A percentile compares a stretch with the other conserved stretches of the same genome.
Evolutionary conservation across 768 basidiomycete species (phyloP).

Genomic region (Mycena indigotica): DNA sequence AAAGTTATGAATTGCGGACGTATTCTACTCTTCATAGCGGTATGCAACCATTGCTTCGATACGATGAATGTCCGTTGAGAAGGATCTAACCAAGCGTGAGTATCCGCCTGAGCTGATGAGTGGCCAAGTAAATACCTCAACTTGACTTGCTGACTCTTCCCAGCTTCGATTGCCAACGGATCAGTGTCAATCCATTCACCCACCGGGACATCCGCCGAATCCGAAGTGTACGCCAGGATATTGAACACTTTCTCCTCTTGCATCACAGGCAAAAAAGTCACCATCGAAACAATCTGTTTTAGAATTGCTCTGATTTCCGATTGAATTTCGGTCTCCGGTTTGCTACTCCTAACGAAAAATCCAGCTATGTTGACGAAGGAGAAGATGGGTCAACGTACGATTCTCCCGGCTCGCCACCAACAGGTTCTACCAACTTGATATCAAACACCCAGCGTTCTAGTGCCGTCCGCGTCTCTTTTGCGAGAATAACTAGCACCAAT

Average conservation of each 20-base stretch:
- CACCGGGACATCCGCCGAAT: constrained; percentile 88
- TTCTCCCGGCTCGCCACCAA: constrained; percentile 49
- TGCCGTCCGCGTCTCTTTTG: constrained; percentile 87
- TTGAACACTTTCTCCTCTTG: constrained; percentile 97
- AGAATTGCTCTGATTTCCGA: constrained; percentile 97
- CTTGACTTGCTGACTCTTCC: constrained; percentile 92
- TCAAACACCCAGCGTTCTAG: constrained; percentile 99
- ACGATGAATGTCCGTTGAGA: constrained; percentile 97
- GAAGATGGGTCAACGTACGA: constrained; percentile 44
- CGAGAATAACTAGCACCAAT: constrained; percentile 93
- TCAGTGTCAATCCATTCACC: constrained; percentile 97
- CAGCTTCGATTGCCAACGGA: constrained; percentile 87
- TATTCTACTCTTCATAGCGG: constrained; percentile 90
- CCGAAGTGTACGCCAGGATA: constrained; percentile 92
- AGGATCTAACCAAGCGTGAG: constrained; percentile 37
- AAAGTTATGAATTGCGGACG: too few species aligned
- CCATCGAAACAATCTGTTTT: constrained; percentile 96
- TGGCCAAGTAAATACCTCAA: constrained; percentile 56
- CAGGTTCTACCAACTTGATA: constrained; percentile 77
- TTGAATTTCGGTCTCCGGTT: constrained; percentile 88
- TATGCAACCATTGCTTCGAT: constrained; percentile 99
- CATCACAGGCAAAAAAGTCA: constrained; percentile 94
- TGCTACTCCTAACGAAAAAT: constrained; percentile 48
- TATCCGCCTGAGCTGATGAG: background rate
- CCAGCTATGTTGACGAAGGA: constrained; percentile 7